Evolutionary conservation across 441 rosid genomes (phyloP).

Genomic region (Croton laevigatus): DNA sequence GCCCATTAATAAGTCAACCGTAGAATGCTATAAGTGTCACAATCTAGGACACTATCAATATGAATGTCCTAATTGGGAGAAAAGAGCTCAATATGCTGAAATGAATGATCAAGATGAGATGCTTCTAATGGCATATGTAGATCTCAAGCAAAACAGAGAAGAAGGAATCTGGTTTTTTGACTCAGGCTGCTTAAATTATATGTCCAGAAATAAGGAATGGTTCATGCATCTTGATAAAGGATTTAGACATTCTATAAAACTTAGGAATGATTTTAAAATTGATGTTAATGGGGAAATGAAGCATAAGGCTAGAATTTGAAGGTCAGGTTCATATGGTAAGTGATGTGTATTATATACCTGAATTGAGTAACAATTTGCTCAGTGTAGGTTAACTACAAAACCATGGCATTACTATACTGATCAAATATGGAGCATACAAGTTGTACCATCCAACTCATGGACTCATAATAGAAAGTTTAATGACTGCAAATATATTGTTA

Average conservation of each 20-base stretch:
- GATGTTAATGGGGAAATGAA: not conserved
- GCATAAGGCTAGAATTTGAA: not conserved
- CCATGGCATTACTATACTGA: not conserved
- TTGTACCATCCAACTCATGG: not conserved
- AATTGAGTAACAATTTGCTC: too few relatives aligned
- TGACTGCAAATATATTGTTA: not conserved
- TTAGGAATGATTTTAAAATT: not conserved
- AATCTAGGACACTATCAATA: constrained; percentile 11
- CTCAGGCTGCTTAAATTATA: not conserved
- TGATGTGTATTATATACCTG: not conserved
- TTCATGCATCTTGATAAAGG: not conserved
- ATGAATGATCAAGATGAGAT: not conserved
- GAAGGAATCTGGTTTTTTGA: not conserved
- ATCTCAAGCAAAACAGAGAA: not conserved
- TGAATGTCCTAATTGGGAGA: constrained; percentile 12
- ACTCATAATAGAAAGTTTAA: not conserved
- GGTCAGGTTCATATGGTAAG: not conserved
- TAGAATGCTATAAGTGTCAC: constrained; percentile 8
- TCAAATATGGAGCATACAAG: not conserved
- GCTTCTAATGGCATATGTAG: not conserved
- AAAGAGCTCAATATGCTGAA: not conserved
- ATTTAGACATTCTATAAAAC: not conserved
- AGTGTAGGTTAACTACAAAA: not conserved
- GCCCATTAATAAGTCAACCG: not conserved
- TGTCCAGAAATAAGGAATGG: not conserved